Base-by-base conservation (phyloP, 495 filamentous ascomycete genomes). In the Penicillium manginii region DNA sequence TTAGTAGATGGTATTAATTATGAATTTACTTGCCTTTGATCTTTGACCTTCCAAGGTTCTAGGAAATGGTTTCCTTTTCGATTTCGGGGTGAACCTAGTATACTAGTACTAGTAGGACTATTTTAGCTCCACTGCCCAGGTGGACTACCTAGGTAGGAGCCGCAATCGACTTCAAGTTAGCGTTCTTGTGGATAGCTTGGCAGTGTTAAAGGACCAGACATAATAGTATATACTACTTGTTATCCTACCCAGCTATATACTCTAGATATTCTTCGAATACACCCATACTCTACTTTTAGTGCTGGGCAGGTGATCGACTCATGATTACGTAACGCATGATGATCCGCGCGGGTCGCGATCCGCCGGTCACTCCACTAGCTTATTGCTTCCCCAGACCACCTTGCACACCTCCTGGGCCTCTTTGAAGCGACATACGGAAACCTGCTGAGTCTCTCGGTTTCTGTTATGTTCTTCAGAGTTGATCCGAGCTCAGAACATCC, bases 281-380 rank as follows among this genome's bases (percentile, higher is more conserved):
- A n/a, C n/a, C n/a, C n/a, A n/a, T n/a, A n/a, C n/a, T n/a, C n/a
- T n/a, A n/a, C n/a, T n/a, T n/a, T n/a, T n/a, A n/a, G n/a, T n/a
- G n/a, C n/a, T 29, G 26, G 26, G 26, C 26, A 29, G 26, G 40
- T 43, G 40, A 43, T 43, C 40, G 40, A 43, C 40, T 43, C 14
- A 43, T 12, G 51, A 49, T 59, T 56, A 63, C 45, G 32, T 58
- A 58, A 58, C 40, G 21, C 31, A 52, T 46, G 42, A 33, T 60
- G 61, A 64, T 64, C 57, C 43, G 53, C 62, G 29, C 22, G 59
- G 62, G 26, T 52, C 42, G 21, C 59, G 59, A 58, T 58, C 62
- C 62, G 62, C 39, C 23, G 26, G 23, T 50, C 52, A 59, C 63
- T 58, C 53, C 63, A 62, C 56, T 57, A 59, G 62, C 14, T 60